Conservation (phyloP, 495 filamentous ascomycete species). For the Rhizodiscina lignyota region DNA sequence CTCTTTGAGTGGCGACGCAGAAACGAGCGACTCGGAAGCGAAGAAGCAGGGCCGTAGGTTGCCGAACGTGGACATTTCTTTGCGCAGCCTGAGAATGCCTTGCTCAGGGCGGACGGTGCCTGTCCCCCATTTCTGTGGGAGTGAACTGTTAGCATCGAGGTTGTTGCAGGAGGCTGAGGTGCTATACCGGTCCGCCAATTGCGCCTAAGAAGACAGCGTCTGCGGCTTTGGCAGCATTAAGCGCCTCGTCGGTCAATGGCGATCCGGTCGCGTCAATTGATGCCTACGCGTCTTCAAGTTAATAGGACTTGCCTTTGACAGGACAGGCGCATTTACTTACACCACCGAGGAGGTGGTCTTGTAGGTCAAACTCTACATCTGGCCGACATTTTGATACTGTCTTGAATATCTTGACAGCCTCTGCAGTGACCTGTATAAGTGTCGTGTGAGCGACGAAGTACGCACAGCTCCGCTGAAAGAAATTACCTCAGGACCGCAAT, state of each 20-base stretch:
- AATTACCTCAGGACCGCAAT: constrained; percentile 93
- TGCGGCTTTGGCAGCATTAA: constrained; percentile 71
- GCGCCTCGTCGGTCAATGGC: constrained; percentile 71
- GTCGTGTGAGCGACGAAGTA: constrained; percentile 2
- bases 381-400: constrained; percentile 52
- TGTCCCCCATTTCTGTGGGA: constrained; percentile 69
- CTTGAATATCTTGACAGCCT: constrained; percentile 75
- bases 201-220: constrained; percentile 89
- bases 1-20: constrained; percentile 76
- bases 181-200: constrained; percentile 72
- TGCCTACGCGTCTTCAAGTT: constrained; percentile 29
- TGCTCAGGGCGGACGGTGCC: constrained; percentile 83
- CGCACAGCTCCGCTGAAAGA: constrained; percentile 10
- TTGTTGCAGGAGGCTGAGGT: not conserved
- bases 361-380: constrained; percentile 69
- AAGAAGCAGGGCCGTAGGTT: constrained; percentile 98
- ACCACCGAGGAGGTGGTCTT: constrained; percentile 84
- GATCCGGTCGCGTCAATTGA: constrained; percentile 73
- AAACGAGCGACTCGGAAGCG: constrained; percentile 74
- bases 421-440: constrained; percentile 35
- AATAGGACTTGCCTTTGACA: not conserved
- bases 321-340: constrained; percentile 47
- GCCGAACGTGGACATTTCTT: constrained; percentile 85
- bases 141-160: constrained; percentile 3
- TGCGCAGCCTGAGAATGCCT: constrained; percentile 83